phyloP scores from a whole-genome alignment of 257 asterid species.

The Osmanthus fragrans region DNA sequence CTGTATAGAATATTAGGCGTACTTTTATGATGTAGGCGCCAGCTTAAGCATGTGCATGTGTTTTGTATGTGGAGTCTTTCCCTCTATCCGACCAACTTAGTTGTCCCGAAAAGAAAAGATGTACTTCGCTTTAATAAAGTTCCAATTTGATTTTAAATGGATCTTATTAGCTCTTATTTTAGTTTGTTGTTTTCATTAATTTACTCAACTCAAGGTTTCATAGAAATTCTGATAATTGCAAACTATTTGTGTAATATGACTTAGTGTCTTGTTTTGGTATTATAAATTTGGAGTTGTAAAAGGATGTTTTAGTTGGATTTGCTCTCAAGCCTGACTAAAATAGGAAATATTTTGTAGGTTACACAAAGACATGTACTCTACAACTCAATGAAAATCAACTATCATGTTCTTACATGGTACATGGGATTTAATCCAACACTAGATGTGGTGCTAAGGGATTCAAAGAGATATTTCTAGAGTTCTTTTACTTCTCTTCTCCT shows the following conservation, averaged over 20 bases:
- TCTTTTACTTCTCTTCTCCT: not conserved
- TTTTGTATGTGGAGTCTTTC: not conserved
- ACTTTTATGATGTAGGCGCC: not conserved
- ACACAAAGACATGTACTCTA: not conserved
- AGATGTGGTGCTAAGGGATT: not conserved
- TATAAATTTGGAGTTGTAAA: no score
- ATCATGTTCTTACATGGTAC: not conserved
- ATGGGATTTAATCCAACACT: not conserved
- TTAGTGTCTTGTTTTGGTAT: not conserved
- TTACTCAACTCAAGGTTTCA: no score
- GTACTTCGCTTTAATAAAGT: not conserved
- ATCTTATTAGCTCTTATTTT: not conserved
- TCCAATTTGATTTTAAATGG: not conserved
- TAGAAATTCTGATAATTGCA: no score
- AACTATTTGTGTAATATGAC: no score
- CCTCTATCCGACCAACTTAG: not conserved
- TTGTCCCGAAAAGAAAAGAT: not conserved
- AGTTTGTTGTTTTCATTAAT: not conserved
- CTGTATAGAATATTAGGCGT: not conserved
- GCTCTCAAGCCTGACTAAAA: not conserved
- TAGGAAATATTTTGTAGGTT: not conserved
- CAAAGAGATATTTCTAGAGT: not conserved
- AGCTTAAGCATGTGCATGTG: not conserved
- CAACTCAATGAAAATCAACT: not conserved
- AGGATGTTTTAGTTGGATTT: not conserved